Conservation (phyloP, 1,139 yeast genomes). For the Geotrichum bryndzae region DNA sequence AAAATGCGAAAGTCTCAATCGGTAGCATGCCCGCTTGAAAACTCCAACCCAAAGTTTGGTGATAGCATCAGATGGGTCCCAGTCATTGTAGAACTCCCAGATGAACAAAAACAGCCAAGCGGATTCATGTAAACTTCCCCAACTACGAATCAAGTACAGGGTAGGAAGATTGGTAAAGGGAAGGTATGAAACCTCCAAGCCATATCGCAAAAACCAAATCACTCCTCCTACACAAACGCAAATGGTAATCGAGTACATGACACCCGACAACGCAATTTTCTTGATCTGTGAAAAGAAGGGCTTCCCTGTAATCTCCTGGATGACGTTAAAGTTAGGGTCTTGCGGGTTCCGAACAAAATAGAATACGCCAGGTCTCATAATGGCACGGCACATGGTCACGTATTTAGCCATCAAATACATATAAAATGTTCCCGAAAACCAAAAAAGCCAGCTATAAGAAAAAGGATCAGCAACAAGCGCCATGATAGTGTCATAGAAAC, state of each 20-base stretch:
- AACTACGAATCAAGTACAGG: background rate
- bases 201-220: slow-evolving; percentile 47
- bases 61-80: slow-evolving; percentile 22
- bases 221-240: slow-evolving; percentile 68
- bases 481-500: slow-evolving; percentile 17
- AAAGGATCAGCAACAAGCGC: slow-evolving; percentile 26
- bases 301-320: slow-evolving; percentile 79
- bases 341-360: slow-evolving; percentile 92
- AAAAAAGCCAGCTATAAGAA: slow-evolving; percentile 40
- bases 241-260: slow-evolving; percentile 70
- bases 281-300: slow-evolving; percentile 68
- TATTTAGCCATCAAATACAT: slow-evolving; percentile 84
- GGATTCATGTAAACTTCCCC: background rate
- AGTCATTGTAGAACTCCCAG: slow-evolving; percentile 30
- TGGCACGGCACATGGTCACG: slow-evolving; percentile 75
- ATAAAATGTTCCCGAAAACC: slow-evolving; percentile 76
- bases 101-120: background rate
- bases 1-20: slow-evolving; percentile 70
- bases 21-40: slow-evolving; percentile 51
- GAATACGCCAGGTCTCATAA: slow-evolving; percentile 81
- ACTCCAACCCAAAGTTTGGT: slow-evolving; percentile 54
- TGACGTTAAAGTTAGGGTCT: slow-evolving; percentile 83
- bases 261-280: slow-evolving; percentile 66
- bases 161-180: slow-evolving; percentile 25
- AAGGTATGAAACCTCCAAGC: slow-evolving; percentile 31